Evolutionary conservation across 2,329 filamentous ascomycete species (phyloP), one percentile per base, ranked within the genome.

Genomic region (Teratosphaeria nubilosa): DNA sequence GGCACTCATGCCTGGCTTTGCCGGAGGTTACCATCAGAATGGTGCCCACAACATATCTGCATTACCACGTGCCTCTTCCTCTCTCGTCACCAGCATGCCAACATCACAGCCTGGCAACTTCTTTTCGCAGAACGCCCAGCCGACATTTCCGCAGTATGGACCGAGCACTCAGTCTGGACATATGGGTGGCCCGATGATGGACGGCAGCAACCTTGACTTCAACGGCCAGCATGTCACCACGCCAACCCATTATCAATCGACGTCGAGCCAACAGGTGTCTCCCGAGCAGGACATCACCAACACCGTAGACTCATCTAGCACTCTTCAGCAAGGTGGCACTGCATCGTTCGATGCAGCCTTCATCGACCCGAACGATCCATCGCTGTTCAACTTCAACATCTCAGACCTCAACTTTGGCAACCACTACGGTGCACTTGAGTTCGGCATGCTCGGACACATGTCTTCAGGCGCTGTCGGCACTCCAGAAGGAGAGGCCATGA

Each of bases 401-500:
- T 91, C 95, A 57, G 91, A 90, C 59, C 82, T 96, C 71, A 94
- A 94, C 71, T 99, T 97, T 72, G 91, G 91, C 58, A 97, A 94
- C 70, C 90, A 95, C 63, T 99, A 97, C 70, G 92, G 91, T 60
- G 92, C 91, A 20, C 81, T 96, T 72, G 94, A 97, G 73, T 96
- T 97, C 72, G 88, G 91, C 56, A 96, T 97, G 83, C 82, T 99
- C 0, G 91, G 90, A 30, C 92, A 97, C 72, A 95, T 99, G 88
- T 90, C 90, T 60, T 90, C 88, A n/a, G 88, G 88, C 14, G 87
- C 89, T n/a, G 68, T 72, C 27, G 69, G 69, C 30, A 69, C 71
- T 3, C 68, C 69, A 5, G 67, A 71, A 34, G 45, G 68, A 11
- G 71, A 70, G 25, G 56, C 63, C 37, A 65, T 74, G 60, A 69